Conservation (phyloP, 148 eudicot genomes). For the Spergularia marina region DNA sequence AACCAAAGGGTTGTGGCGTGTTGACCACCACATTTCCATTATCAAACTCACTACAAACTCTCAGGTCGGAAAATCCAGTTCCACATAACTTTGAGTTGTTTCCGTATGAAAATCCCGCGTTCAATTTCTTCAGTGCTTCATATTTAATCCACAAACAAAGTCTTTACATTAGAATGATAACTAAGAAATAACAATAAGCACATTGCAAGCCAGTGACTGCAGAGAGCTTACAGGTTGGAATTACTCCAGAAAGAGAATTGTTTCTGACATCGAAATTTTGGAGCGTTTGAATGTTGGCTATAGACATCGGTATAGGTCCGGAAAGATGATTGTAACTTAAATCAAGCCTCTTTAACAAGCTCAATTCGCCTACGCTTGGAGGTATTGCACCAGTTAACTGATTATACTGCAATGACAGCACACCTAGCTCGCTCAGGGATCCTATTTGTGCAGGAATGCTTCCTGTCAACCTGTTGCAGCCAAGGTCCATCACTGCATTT, state of each 20-base stretch:
- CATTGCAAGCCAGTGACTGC: neutral
- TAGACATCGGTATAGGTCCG: constrained; percentile 57
- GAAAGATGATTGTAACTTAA: constrained; percentile 74
- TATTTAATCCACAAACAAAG: neutral
- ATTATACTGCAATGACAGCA: constrained; percentile 58
- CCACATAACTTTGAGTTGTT: constrained; percentile 79
- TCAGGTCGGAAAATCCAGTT: constrained; percentile 44
- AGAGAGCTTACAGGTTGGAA: constrained; percentile 58
- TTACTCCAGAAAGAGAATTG: constrained; percentile 69
- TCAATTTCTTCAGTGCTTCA: constrained; percentile 65
- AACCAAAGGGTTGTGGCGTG: constrained; percentile 41
- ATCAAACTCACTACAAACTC: constrained; percentile 66
- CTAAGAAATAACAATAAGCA: neutral
- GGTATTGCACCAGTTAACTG: constrained; percentile 64
- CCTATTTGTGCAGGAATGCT: constrained; percentile 69
- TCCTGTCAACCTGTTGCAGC: constrained; percentile 71
- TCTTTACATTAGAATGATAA: neutral
- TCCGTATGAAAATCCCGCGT: constrained; percentile 42
- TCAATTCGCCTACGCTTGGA: constrained; percentile 51
- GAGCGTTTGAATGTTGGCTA: constrained; percentile 47
- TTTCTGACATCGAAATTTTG: constrained; percentile 58
- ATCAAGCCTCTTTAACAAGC: constrained; percentile 54
- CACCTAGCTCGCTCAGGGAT: constrained; percentile 51
- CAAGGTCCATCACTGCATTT: constrained; percentile 67
- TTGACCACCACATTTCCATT: constrained; percentile 31